Evolutionary conservation across 768 basidiomycete genomes (phyloP), one percentile per base, ranked within the genome.

Genomic region (Mycena capillaripes): DNA sequence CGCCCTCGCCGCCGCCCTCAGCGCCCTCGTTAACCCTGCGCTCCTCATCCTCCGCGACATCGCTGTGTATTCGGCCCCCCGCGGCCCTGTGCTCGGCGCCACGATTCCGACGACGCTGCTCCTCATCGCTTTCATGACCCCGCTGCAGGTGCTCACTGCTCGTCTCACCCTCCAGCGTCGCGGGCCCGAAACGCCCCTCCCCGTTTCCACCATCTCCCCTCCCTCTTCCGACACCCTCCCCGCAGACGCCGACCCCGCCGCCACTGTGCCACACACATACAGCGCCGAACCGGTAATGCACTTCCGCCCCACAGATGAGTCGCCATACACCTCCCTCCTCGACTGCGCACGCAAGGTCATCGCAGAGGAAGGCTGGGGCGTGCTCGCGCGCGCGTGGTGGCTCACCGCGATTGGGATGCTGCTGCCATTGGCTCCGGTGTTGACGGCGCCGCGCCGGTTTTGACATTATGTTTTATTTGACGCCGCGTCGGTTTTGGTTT

Each of bases 351-450:
- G 62, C 10, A 42, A 46, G 62, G 66, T 57, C 10, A 50, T 71
- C 21, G 23, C 48, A n/a, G 71, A 72, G 53, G 71, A 72, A 38
- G 71, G 71, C 30, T 32, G 10, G 50, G 19, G 40, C 21, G 65
- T 40, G 14, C 59, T 72, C 14, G 46, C 62, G 21, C 71, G 71
- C 48, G 71, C 64, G 29, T 72, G 71, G 71, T 66, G 65, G 71
- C 11, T 62, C 30, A 67, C 65, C 11, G 59, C 59, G 40, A 23
- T 70, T 4, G 46, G 46, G 46, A n/a, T 48, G 46, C 8, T 48
- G 6, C n/a, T 48, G 46, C 11, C 46, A 21, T 6, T 48, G 21
- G 46, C 21, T 21, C 6, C 46, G 14, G 21, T 14, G 21, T 3
- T 48, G 36, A 12, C 36, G 36, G 36, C 12, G 36, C 36, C 36